Evolutionary conservation across 495 filamentous ascomycete species (phyloP).

Genomic region (Aspergillus sparsus): DNA sequence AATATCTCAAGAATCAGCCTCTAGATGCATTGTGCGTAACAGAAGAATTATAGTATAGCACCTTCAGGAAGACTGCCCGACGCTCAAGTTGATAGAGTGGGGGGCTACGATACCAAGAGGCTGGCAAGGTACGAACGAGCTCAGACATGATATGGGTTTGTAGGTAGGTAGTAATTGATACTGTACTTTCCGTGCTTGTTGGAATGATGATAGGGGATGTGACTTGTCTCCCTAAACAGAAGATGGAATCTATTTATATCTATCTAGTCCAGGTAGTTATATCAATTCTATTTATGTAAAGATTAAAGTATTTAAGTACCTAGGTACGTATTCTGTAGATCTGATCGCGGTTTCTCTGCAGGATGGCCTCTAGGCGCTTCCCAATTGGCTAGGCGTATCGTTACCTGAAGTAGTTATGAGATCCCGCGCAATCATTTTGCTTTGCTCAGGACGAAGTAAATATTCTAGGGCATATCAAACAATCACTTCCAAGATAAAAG

Average conservation of each 20-base stretch:
- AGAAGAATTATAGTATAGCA: constrained; percentile 5
- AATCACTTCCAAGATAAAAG: too few relatives aligned
- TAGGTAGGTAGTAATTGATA: background rate
- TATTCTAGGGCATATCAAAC: background rate
- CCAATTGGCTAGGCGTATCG: constrained; percentile 32
- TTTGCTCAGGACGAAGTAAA: background rate
- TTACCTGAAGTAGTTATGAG: constrained; percentile 44
- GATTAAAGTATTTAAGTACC: background rate
- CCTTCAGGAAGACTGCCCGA: constrained; percentile 57
- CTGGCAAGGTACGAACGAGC: constrained; percentile 43
- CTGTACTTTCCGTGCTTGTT: background rate
- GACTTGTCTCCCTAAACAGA: background rate
- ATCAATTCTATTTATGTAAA: too few relatives aligned
- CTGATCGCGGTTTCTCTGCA: constrained; percentile 10
- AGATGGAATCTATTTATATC: constrained; percentile 6
- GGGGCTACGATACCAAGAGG: constrained; percentile 47
- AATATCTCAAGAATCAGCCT: constrained; percentile 14
- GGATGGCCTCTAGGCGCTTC: constrained; percentile 4
- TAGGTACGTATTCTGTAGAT: background rate
- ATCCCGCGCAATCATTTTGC: constrained; percentile 29
- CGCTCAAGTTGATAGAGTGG: constrained; percentile 54
- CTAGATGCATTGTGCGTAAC: background rate
- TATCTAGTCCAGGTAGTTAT: constrained; percentile 2
- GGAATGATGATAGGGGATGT: background rate
- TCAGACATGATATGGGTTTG: constrained; percentile 36